Evolutionary conservation across 495 filamentous ascomycete genomes (phyloP).

Genomic region (Tetracladium marchalianum): DNA sequence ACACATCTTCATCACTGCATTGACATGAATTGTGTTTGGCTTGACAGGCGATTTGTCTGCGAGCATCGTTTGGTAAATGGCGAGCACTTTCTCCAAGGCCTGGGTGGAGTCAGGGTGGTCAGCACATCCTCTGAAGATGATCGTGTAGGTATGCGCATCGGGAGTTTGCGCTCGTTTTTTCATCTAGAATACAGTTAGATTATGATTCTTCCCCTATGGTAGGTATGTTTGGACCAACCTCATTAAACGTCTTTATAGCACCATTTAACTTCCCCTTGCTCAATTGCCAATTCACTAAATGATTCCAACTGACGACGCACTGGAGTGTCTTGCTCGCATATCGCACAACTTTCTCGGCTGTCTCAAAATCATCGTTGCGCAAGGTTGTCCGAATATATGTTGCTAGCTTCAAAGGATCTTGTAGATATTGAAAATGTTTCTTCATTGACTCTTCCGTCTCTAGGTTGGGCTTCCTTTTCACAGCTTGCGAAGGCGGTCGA

Average conservation of each 20-base stretch:
- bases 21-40: conserved; percentile 69
- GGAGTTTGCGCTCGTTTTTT: conserved; percentile 78
- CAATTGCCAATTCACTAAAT: conserved; percentile 65
- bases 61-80: conserved; percentile 64
- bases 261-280: conserved; percentile 41
- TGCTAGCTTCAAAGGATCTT: conserved; percentile 21
- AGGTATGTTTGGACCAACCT: conserved; percentile 30
- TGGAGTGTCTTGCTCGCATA: conserved; percentile 49
- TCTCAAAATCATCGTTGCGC: conserved; percentile 38
- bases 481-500: conserved; percentile 2
- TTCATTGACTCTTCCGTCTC: conserved; percentile 1
- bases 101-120: conserved; percentile 36
- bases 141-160: conserved; percentile 67
- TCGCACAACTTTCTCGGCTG: conserved; percentile 58
- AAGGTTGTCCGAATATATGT: conserved; percentile 26
- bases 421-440: conserved; percentile 12
- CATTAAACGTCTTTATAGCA: conserved; percentile 75
- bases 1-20: conserved; percentile 77
- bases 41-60: conserved; percentile 43
- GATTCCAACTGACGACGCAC: conserved; percentile 76
- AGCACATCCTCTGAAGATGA: conserved; percentile 68
- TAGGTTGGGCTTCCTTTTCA: neutral
- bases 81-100: conserved; percentile 49
- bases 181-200: conserved; percentile 49
- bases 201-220: neutral